phyloP scores from a whole-genome alignment of 2,329 filamentous ascomycete species.

The Calonectria honghensis region DNA sequence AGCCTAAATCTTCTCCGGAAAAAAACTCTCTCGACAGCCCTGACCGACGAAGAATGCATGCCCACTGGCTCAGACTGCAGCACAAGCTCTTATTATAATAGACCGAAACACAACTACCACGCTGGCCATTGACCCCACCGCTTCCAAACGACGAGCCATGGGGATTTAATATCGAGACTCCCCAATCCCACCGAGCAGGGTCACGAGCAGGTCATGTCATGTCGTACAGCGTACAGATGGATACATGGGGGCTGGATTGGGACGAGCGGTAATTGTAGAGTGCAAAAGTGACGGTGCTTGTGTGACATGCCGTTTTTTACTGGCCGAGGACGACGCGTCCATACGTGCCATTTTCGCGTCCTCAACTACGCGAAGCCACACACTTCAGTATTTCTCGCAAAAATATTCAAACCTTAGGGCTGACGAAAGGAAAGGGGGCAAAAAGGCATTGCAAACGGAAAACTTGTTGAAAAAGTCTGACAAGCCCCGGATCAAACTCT shows the following conservation, averaged over 20 bases:
- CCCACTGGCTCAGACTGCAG: background rate
- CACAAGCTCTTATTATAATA: constrained; percentile 9
- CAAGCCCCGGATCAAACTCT: constrained; percentile 11
- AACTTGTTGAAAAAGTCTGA: constrained; percentile 29
- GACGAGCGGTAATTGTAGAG: constrained; percentile 11
- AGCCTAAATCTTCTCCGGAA: background rate
- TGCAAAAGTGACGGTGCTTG: background rate
- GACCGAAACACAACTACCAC: constrained; percentile 9
- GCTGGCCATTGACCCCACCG: background rate
- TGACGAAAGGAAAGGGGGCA: constrained; percentile 6
- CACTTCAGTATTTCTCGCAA: constrained; percentile 14
- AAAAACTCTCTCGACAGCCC: constrained; percentile 9
- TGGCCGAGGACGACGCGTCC: constrained; percentile 38
- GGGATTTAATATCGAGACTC: constrained; percentile 14
- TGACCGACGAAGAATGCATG: background rate
- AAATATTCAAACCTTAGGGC: constrained; percentile 21
- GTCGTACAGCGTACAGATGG: constrained; percentile 1
- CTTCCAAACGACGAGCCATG: constrained; percentile 6
- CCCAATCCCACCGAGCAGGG: background rate
- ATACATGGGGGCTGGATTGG: constrained; percentile 10
- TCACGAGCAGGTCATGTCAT: background rate
- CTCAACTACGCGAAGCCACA: constrained; percentile 27
- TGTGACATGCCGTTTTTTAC: constrained; percentile 24
- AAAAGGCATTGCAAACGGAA: constrained; percentile 20
- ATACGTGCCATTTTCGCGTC: constrained; percentile 43